Base-by-base conservation (phyloP, 345 rosid genomes). In the Rhizophora apiculata region DNA sequence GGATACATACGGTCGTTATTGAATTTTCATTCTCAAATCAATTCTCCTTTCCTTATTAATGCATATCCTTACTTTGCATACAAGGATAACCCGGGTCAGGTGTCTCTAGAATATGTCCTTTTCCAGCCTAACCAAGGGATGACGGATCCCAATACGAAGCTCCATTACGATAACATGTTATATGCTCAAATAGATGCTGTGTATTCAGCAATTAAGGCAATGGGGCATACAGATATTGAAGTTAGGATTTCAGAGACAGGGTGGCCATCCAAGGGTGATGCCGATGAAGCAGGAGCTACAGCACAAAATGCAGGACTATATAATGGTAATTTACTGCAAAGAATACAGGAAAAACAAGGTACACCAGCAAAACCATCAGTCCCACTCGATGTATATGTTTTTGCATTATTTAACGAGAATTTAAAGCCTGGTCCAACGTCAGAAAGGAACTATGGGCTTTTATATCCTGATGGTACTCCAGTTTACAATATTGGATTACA, bases 141-240 rank as follows among this genome's bases (percentile, higher is more conserved):
- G 74, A 64, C 65, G 0, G 99, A 92, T 79, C 88, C 88, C 0
- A 7, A 5, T 68, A 90, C 94, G 1, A 84, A 85, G 65, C 73
- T 95, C 64, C 81, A 81, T 18, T 95, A 95, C 66, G 99, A 95
- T 37, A 95, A 95, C 61, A 95, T 92, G 98, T 64, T 95, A 83
- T 95, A 80, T 69, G 99, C 99, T 69, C 99, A 95, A 72, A 67
- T 95, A 34, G 99, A 95, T 57, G 97, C 97, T 32, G 88, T 95
- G 54, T 90, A 92, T 64, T 74, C 89, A 0, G 99, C 99, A 1
- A 92, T 95, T 24, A 82, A 80, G 56, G 82, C 89, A 9, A 60
- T 90, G 87, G 99, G 99, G 1, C 90, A 86, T 57, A 74, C 82
- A 0, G 88, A 89, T 63, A 60, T 92, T 11, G 84, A 81, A 66